Evolutionary conservation across 192 early-diverging fungal species (phyloP).

Genomic region (Kickxella alabastrina): DNA sequence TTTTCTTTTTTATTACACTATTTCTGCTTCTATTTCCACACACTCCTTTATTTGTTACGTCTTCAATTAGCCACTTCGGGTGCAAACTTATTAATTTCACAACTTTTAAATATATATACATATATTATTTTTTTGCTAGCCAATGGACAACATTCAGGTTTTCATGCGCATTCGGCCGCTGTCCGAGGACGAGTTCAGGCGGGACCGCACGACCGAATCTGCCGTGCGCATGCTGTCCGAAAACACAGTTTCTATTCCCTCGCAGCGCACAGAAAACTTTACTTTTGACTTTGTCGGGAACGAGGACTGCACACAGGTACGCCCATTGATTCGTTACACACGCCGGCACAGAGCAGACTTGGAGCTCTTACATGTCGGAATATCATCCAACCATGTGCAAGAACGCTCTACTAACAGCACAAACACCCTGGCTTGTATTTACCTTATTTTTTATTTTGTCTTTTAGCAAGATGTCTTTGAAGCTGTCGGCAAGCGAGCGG

Average conservation of each 20-base stretch:
- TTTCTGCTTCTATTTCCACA: no score
- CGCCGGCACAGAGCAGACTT: no score
- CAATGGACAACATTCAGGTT: slow-evolving; percentile 56
- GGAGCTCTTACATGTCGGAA: no score
- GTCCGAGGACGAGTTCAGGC: slow-evolving; percentile 44
- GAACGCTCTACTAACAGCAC: no score
- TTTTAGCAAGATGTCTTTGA: slow-evolving; percentile 54
- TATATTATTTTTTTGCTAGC: not conserved
- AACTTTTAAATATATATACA: not conserved
- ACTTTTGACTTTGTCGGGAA: slow-evolving; percentile 65
- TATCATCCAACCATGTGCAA: no score
- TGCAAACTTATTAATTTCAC: no score
- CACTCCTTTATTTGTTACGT: no score
- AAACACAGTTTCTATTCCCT: slow-evolving; percentile 48
- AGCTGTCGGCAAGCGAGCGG: slow-evolving; percentile 56
- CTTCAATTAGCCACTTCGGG: no score
- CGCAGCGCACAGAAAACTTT: slow-evolving; percentile 58
- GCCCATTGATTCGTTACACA: no score
- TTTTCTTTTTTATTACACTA: no score
- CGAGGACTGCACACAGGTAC: slow-evolving; percentile 50
- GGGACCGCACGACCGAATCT: slow-evolving; percentile 39
- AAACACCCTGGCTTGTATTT: no score
- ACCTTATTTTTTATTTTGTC: no score
- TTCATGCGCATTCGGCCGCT: slow-evolving; percentile 58
- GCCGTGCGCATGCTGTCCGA: slow-evolving; percentile 48